A percentile compares a stretch with the other conserved stretches of the same genome.
These are phyloP conservation scores for Linum usitatissimum DNA, from an alignment of 345 rosid genomes.

Conservation along the genomic window DNA sequence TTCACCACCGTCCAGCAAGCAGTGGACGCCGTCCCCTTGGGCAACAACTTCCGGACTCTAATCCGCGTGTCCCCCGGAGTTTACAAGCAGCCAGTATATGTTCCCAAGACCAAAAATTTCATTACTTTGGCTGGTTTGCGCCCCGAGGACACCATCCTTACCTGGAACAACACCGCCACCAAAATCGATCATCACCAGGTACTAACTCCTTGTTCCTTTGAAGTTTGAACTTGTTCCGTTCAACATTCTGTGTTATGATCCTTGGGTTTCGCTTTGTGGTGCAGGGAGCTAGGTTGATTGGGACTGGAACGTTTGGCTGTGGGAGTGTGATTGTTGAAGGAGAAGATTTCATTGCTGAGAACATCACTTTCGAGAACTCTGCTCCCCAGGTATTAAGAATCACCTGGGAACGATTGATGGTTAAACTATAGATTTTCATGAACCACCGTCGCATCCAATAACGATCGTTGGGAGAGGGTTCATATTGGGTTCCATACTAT, in stretches of 20 bases:
- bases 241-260: neutral
- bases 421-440: too few relatives aligned
- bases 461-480: too few relatives aligned
- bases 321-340: conserved; percentile 92
- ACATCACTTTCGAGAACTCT: conserved; percentile 91
- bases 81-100: conserved; percentile 70
- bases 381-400: conserved; percentile 49
- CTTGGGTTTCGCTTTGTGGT: conserved; percentile 6
- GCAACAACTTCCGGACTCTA: conserved; percentile 61
- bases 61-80: conserved; percentile 71
- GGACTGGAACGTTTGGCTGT: conserved; percentile 88
- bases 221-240: neutral
- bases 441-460: too few relatives aligned
- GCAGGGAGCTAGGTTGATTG: conserved; percentile 58
- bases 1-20: conserved; percentile 77
- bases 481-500: too few relatives aligned
- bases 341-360: conserved; percentile 91
- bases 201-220: neutral
- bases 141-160: conserved; percentile 62
- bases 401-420: too few relatives aligned
- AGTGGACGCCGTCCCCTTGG: conserved; percentile 59
- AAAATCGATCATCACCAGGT: conserved; percentile 91
- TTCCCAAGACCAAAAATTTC: conserved; percentile 85
- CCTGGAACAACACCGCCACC: conserved; percentile 83
- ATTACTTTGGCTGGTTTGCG: conserved; percentile 69